A percentile compares a stretch with the other conserved stretches of the same genome.
phyloP scores from a whole-genome alignment of 306 rosid genomes.

The Cucurbita pepo region DNA sequence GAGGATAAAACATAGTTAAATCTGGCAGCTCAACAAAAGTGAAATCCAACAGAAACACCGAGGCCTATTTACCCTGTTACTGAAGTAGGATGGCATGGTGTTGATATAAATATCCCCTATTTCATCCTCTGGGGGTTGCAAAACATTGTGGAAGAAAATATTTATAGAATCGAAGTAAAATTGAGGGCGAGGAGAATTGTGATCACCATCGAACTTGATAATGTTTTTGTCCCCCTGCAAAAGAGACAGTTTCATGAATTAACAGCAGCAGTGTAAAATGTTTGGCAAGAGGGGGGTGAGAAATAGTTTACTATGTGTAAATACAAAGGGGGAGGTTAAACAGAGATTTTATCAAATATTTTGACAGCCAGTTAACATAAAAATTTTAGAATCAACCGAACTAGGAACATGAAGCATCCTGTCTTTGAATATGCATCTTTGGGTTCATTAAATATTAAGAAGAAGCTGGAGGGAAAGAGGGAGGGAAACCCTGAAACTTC shows the following conservation, averaged over 20 bases:
- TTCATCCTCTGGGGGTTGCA: slow-evolving; percentile 95
- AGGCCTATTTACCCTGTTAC: slow-evolving; percentile 51
- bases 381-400: not conserved
- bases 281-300: not conserved
- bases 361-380: not conserved
- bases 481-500: not conserved
- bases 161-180: slow-evolving; percentile 83
- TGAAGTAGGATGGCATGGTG: slow-evolving; percentile 42
- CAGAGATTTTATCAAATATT: not conserved
- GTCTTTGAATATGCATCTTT: not conserved
- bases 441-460: not conserved
- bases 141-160: slow-evolving; percentile 72
- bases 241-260: not conserved
- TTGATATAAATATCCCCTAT: slow-evolving; percentile 52
- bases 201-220: slow-evolving; percentile 94
- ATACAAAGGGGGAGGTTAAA: not conserved
- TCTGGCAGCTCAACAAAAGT: slow-evolving; percentile 7
- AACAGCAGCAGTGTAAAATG: not conserved
- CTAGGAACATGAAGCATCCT: not conserved
- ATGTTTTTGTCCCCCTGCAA: slow-evolving; percentile 86
- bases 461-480: not conserved
- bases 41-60: slow-evolving; percentile 10
- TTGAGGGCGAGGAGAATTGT: slow-evolving; percentile 93
- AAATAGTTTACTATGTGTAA: not conserved
- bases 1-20: slow-evolving; percentile 12